Conservation (phyloP, 139 green algal species). For the Chlamydomonas incerta region DNA sequence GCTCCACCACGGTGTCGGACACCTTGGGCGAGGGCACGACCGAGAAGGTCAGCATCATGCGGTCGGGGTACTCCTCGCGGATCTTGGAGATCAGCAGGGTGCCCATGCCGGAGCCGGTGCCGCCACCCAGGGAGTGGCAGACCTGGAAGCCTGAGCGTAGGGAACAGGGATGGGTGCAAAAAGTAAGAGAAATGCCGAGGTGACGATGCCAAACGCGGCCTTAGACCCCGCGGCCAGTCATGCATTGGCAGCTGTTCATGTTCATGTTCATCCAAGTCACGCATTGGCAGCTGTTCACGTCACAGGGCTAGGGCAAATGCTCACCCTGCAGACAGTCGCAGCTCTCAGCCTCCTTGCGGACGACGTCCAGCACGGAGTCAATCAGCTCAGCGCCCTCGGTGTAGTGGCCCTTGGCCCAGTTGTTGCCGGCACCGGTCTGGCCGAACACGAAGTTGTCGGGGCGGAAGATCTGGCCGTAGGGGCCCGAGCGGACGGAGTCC, state of each 20-base stretch:
- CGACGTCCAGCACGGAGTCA: constrained; percentile 98
- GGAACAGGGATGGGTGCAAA: background rate
- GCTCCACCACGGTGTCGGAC: constrained; percentile 99
- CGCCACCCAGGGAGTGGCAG: constrained; percentile 94
- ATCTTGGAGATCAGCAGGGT: constrained; percentile 99
- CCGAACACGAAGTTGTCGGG: constrained; percentile 99
- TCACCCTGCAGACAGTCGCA: constrained; percentile 99
- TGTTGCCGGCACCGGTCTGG: constrained; percentile 97
- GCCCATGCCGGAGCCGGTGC: constrained; percentile 97
- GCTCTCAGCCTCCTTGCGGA: constrained; percentile 98
- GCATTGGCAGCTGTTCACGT: too few species aligned
- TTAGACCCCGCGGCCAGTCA: too few species aligned
- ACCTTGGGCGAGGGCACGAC: constrained; percentile 99
- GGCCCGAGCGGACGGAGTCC: constrained; percentile 96
- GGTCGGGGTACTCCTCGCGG: constrained; percentile 97
- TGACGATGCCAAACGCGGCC: too few species aligned
- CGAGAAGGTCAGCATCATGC: constrained; percentile 99
- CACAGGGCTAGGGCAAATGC: too few species aligned
- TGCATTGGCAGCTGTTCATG: too few species aligned
- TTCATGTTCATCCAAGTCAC: too few species aligned
- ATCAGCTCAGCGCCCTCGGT: constrained; percentile 99
- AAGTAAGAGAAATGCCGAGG: too few species aligned
- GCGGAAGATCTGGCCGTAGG: constrained; percentile 94
- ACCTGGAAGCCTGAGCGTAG: constrained; percentile 87
- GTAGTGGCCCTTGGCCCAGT: constrained; percentile 99